phyloP scores from a whole-genome alignment of 2,329 filamentous ascomycete species.

The Phialophora tarda region DNA sequence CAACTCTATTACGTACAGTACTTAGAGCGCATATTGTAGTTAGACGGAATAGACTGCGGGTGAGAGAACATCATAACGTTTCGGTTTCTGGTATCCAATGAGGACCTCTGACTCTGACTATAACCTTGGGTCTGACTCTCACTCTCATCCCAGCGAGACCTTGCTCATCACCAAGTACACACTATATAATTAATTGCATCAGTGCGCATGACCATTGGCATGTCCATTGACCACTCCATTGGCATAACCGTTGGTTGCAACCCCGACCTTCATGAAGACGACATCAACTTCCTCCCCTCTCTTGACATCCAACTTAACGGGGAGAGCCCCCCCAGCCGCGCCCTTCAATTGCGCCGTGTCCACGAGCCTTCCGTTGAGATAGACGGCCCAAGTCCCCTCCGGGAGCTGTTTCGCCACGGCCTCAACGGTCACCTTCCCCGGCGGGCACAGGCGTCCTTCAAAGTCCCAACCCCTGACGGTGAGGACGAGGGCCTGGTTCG shows the following conservation, averaged over 20 bases:
- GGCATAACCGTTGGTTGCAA: no score
- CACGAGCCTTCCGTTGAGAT: conserved; percentile 21
- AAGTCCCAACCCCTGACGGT: conserved; percentile 31
- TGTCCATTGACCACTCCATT: not conserved
- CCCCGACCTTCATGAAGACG: conserved; percentile 18
- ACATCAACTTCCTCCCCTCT: conserved; percentile 28
- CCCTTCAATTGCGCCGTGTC: conserved; percentile 8
- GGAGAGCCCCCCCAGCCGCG: conserved; percentile 2
- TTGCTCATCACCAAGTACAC: not conserved
- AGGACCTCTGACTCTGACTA: not conserved
- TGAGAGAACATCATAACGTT: not conserved
- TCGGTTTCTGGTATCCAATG: not conserved
- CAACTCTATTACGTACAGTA: not conserved
- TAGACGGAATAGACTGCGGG: not conserved
- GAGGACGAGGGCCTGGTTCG: conserved; percentile 21
- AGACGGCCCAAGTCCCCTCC: conserved; percentile 23
- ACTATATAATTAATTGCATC: not conserved
- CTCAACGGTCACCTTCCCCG: conserved; percentile 15
- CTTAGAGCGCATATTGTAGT: not conserved
- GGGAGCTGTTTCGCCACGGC: conserved; percentile 14
- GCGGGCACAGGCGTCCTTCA: conserved; percentile 10
- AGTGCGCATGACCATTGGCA: conserved; percentile 1
- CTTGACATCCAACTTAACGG: conserved; percentile 7
- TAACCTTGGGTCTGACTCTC: not conserved
- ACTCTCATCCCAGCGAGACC: no score